These are phyloP conservation scores for Leccinum glutinopallens DNA, from an alignment of 1,284 basidiomycete species.

Conservation along the genomic window DNA sequence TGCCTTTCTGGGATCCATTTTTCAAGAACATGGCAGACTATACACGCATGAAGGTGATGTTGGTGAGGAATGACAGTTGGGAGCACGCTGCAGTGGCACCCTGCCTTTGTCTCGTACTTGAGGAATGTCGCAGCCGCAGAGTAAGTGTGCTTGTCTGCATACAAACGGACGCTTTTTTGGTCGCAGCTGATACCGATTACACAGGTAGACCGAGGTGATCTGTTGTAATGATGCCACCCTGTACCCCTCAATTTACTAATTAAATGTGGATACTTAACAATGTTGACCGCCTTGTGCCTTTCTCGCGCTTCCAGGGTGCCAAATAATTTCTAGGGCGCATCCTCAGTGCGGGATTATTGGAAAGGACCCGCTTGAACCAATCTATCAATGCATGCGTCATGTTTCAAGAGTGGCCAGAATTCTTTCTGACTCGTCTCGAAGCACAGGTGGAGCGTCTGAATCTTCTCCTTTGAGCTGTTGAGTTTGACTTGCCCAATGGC, in stretches of 20 bases:
- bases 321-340: conserved; percentile 5
- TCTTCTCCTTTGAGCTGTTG: conserved; percentile 4
- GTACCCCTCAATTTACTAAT: conserved; percentile 17
- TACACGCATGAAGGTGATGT: conserved; percentile 48
- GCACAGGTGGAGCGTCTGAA: conserved; percentile 4
- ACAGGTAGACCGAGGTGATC: conserved; percentile 14
- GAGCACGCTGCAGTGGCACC: conserved; percentile 5
- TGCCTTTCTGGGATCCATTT: conserved; percentile 50
- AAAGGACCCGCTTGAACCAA: conserved; percentile 6
- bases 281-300: conserved; percentile 6
- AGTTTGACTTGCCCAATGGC: conserved; percentile 5
- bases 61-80: conserved; percentile 9
- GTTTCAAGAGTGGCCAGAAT: conserved; percentile 3
- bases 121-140: not conserved
- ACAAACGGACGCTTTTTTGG: conserved; percentile 1
- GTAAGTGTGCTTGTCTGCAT: conserved; percentile 10
- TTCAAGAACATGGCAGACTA: conserved; percentile 57
- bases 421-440: not conserved
- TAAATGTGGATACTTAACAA: conserved; percentile 9
- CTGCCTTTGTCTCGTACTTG: not conserved
- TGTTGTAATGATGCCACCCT: conserved; percentile 18
- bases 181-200: conserved; percentile 16
- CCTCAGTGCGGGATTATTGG: conserved; percentile 7
- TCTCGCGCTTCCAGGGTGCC: conserved; percentile 11
- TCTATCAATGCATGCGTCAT: conserved; percentile 8